phyloP scores from a whole-genome alignment of 768 basidiomycete species.

The Kwoniella pini region DNA sequence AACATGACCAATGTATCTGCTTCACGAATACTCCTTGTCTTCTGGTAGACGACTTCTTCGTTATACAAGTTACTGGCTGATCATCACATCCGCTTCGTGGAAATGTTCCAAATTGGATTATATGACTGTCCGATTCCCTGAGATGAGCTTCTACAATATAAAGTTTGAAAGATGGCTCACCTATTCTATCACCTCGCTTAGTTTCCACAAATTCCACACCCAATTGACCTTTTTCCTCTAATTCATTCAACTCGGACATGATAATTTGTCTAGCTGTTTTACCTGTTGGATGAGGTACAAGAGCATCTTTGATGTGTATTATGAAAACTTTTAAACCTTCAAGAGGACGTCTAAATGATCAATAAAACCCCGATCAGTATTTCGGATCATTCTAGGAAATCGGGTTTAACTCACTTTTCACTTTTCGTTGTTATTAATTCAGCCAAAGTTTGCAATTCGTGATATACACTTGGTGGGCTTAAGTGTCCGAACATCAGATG shows the following conservation, averaged over 20 bases:
- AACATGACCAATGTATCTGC: no score
- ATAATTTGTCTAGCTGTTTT: conserved; percentile 67
- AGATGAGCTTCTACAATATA: no score
- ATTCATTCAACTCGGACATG: conserved; percentile 66
- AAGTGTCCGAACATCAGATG: conserved; percentile 81
- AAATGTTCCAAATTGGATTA: no score
- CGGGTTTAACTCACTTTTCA: conserved; percentile 6
- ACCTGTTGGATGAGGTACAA: conserved; percentile 56
- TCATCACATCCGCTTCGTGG: no score
- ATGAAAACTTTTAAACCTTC: conserved; percentile 63
- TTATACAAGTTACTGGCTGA: no score
- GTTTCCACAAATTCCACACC: conserved; percentile 72
- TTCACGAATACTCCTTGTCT: no score
- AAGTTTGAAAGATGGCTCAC: conserved; percentile 59
- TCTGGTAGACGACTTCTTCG: no score
- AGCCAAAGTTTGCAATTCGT: conserved; percentile 65
- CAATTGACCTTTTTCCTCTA: conserved; percentile 65
- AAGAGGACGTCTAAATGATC: no score
- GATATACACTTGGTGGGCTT: conserved; percentile 72
- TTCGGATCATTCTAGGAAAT: not conserved
- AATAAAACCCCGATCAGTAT: no score
- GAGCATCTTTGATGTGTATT: conserved; percentile 82
- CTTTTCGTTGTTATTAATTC: conserved; percentile 48
- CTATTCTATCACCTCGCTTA: conserved; percentile 77
- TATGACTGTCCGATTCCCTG: no score